Percentiles rank a stretch among this genome's conserved stretches.
These are phyloP conservation scores for Starmerella etchellsii DNA, from an alignment of 805 yeast genomes.

Conservation along the genomic window DNA sequence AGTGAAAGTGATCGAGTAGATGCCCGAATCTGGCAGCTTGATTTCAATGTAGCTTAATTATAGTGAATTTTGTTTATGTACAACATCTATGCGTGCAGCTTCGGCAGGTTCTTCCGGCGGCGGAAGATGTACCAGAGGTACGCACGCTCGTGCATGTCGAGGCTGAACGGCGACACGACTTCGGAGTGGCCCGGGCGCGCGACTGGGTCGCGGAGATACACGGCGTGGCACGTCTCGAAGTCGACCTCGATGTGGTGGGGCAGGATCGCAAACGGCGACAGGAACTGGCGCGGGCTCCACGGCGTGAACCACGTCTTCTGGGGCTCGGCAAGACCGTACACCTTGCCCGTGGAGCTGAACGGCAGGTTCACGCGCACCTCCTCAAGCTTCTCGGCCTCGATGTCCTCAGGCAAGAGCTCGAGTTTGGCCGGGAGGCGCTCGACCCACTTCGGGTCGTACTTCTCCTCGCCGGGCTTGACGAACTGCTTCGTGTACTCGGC, in stretches of 20 bases:
- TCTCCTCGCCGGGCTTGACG: conserved; percentile 25
- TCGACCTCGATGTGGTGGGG: conserved; percentile 89
- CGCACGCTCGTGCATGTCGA: conserved; percentile 78
- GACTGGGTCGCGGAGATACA: conserved; percentile 92
- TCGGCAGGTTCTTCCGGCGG: conserved; percentile 26
- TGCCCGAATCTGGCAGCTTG: too few species aligned
- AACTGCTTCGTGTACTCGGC: conserved; percentile 16
- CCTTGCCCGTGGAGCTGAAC: conserved; percentile 35
- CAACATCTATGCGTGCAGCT: conserved; percentile 1
- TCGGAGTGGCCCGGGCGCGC: conserved; percentile 96
- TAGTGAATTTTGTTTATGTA: too few species aligned
- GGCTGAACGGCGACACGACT: conserved; percentile 79
- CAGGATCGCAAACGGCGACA: conserved; percentile 81
- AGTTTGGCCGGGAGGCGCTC: conserved; percentile 33
- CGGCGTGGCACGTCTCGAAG: conserved; percentile 85
- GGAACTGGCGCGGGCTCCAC: conserved; percentile 87
- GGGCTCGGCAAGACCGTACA: conserved; percentile 70
- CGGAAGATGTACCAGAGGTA: conserved; percentile 63
- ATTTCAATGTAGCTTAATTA: too few species aligned
- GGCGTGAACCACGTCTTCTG: conserved; percentile 84
- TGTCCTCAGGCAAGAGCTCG: conserved; percentile 31
- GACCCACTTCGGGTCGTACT: conserved; percentile 42
- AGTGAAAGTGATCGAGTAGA: not conserved
- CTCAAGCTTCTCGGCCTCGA: conserved; percentile 22
- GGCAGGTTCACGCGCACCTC: conserved; percentile 34